Evolutionary conservation across 1,139 yeast species (phyloP), one percentile per base, ranked within the genome.

Genomic region (Pneumocystis wakefieldiae): DNA sequence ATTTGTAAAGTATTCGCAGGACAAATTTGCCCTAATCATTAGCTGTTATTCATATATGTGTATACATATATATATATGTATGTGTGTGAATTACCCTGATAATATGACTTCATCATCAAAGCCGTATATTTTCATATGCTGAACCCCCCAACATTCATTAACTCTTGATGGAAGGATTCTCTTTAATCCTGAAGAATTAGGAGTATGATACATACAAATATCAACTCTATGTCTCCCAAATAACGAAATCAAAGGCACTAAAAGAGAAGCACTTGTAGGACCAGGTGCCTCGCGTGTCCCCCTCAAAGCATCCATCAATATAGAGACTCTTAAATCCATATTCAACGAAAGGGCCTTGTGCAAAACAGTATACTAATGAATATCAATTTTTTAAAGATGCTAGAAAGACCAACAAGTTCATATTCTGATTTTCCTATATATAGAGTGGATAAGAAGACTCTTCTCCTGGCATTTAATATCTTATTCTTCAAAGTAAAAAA

Each of bases 111-210:
- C 96, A 70, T 90, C 84, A 73, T 92, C 99, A 71, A 90, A 84
- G 1, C 98, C 98, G 72, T 92, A 92, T 57, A 94, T 80, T 73
- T 92, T 92, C 98, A 92, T 94, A 73, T 92, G 99, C 74, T 92
- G 99, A 63, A 92, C 78, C 0, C 99, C 99, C 71, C 81, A 78
- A 7, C 95, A 92, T 75, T 92, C 99, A 73, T 91, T 90, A 67
- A 91, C 79, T 67, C 98, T 79, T 65, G 81, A 85, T 0, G 99
- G 98, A 3, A 90, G 79, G 61, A 87, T 64, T 24, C 84, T 83
- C 65, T 82, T 80, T 65, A 87, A 71, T 0, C 96, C 96, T 60
- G 81, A 77, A 68, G 88, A 79, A 67, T 85, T 85, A 0, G 99
- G 98, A 0, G 98, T 92, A 69, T 87, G 95, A 73, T 87, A 92